Conservation (phyloP, 306 rosid genomes). For the Datisca glomerata region DNA sequence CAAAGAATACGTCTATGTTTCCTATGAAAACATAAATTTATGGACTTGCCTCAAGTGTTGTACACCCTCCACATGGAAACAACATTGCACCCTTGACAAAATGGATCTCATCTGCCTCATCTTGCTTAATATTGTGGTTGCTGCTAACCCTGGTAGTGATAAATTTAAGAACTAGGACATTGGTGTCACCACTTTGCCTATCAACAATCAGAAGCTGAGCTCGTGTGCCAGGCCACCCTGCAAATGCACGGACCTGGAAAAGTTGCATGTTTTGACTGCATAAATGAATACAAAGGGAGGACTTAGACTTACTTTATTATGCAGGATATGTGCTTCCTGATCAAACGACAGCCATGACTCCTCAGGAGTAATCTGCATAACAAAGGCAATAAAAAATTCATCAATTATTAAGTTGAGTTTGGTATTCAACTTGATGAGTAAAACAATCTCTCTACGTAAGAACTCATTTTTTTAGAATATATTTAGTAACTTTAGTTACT, state of each 20-base stretch:
- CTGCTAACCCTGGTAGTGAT: constrained; percentile 54
- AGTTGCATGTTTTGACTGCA: constrained; percentile 38
- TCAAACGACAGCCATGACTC: constrained; percentile 77
- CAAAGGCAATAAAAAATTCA: not conserved
- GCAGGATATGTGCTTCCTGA: constrained; percentile 60
- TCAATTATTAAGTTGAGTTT: not conserved
- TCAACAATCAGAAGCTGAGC: constrained; percentile 46
- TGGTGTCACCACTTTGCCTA: constrained; percentile 30
- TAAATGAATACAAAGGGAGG: constrained; percentile 16
- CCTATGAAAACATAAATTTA: constrained; percentile 7
- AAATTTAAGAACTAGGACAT: constrained; percentile 59
- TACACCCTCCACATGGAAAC: constrained; percentile 55
- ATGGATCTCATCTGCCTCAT: constrained; percentile 36
- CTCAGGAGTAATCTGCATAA: constrained; percentile 57
- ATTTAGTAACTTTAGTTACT: no score
- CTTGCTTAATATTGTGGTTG: constrained; percentile 19
- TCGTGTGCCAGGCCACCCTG: constrained; percentile 98
- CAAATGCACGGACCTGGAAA: constrained; percentile 85
- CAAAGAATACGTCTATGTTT: not conserved
- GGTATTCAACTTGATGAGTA: no score
- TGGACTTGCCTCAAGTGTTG: constrained; percentile 62
- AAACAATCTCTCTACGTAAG: no score
- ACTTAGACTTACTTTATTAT: constrained; percentile 69
- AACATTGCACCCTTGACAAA: constrained; percentile 45
- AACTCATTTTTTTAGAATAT: no score